phyloP scores from a whole-genome alignment of 805 yeast genomes.

The Cyberlindnera lachancei region DNA sequence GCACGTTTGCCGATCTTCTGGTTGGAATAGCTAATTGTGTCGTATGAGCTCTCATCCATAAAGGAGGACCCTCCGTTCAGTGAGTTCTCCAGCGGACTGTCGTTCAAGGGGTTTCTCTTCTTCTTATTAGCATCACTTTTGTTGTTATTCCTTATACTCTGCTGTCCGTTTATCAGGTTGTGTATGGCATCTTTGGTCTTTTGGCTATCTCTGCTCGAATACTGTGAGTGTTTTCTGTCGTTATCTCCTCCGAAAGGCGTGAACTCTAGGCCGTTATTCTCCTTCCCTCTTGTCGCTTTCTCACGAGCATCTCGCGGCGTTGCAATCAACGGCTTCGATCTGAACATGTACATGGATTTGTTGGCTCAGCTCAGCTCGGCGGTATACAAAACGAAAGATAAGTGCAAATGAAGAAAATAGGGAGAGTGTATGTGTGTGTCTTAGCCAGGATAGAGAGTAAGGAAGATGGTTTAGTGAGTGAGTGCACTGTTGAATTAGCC shows the following conservation, averaged over 20 bases:
- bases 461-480: neutral
- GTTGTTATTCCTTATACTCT: no score
- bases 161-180: no score
- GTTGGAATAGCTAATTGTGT: no score
- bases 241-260: conserved; percentile 1
- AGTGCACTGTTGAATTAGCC: neutral
- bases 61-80: conserved; percentile 23
- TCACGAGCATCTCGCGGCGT: no score
- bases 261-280: conserved; percentile 1
- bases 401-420: no score
- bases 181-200: conserved; percentile 3
- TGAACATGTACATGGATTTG: neutral
- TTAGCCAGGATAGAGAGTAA: no score
- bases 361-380: no score
- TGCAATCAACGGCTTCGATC: conserved; percentile 3
- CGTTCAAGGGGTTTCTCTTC: conserved; percentile 11
- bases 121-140: conserved; percentile 1
- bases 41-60: conserved; percentile 18
- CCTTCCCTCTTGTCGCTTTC: neutral
- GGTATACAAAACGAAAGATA: no score
- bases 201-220: neutral
- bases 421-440: no score
- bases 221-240: conserved; percentile 1
- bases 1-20: no score
- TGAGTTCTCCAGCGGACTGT: conserved; percentile 14